Evolutionary conservation across 768 basidiomycete species (phyloP), one percentile per base, ranked within the genome.

Genomic region (Lactarius hatsudake): DNA sequence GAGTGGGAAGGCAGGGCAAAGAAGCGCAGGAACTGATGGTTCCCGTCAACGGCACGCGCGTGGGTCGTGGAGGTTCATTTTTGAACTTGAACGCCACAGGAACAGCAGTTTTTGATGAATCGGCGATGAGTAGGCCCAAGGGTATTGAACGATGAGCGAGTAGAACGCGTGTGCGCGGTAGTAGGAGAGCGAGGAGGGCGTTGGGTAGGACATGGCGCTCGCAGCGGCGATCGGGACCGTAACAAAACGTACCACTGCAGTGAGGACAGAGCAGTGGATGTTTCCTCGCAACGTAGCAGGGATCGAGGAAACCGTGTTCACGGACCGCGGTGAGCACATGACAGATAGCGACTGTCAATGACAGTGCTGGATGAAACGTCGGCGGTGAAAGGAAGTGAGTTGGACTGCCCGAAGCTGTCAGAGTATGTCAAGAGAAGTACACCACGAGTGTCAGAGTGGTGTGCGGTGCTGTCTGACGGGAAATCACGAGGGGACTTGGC

Each of bases 401-500:
- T 67, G 66, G 48, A 63, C 66, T 67, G 32, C 66, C 57, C 38
- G 51, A 67, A 67, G 66, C 62, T 67, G 66, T 67, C 66, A 67
- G 45, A 23, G 56, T 42, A 32, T 28, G 61, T 58, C 53, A 65
- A 53, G 64, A 53, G 23, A 53, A 61, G 59, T 36, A 10, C 57
- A 48, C 61, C 65, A 66, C 65, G 61, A 61, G 56, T 62, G 66
- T 67, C 66, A 59, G 57, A 59, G 57, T 62, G 55, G 42, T 45
- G 60, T 61, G 65, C 65, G 60, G 38, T 53, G 42, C 58, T 63
- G 56, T 61, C 62, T 15, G 32, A 68, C 58, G 63, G 59, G 62
- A 64, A 55, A 68, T 64, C 63, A 68, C 62, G 63, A 68, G 66
- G 66, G 30, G 48, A 2, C 64, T n/a, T 45, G 20, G 59, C 54